A percentile compares a stretch with the other conserved stretches of the same genome.
phyloP scores from a whole-genome alignment of 179 eudicot genomes.

The Pouteria campechiana region DNA sequence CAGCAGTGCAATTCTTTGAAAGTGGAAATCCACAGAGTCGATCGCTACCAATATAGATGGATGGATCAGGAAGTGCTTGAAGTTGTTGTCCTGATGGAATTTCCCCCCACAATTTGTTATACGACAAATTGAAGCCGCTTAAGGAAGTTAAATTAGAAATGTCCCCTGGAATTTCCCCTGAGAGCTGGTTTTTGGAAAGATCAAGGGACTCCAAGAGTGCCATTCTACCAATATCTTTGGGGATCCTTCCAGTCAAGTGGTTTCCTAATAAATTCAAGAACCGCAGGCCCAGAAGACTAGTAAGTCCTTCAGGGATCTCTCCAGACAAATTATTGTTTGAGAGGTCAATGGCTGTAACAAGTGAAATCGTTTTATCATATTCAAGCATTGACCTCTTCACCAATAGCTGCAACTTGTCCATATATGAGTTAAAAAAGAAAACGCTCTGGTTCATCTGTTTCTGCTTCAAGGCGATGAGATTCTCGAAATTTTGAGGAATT shows the following conservation, averaged over 20 bases:
- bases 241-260: slow-evolving; percentile 16
- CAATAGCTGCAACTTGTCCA: too few relatives aligned
- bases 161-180: slow-evolving; percentile 20
- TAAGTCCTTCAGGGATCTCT: slow-evolving; percentile 17
- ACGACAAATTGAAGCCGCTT: slow-evolving; percentile 10
- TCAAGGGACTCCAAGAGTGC: slow-evolving; percentile 15
- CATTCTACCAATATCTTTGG: slow-evolving; percentile 15
- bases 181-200: slow-evolving; percentile 23
- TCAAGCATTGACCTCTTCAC: too few relatives aligned
- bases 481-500: slow-evolving; percentile 14
- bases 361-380: not conserved
- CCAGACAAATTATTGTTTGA: slow-evolving; percentile 18
- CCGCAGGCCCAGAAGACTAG: slow-evolving; percentile 6
- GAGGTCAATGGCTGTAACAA: slow-evolving; percentile 5
- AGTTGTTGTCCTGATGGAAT: slow-evolving; percentile 19
- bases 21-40: slow-evolving; percentile 8
- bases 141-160: not conserved
- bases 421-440: too few relatives aligned
- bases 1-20: not conserved
- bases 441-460: too few relatives aligned
- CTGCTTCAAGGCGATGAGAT: slow-evolving; percentile 13
- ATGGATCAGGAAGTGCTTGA: slow-evolving; percentile 4
- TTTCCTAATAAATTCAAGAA: slow-evolving; percentile 25
- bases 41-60: not conserved
- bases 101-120: slow-evolving; percentile 27